These are phyloP conservation scores for Tulasnella sp. DNA, from an alignment of 768 basidiomycete genomes.

Conservation along the genomic window DNA sequence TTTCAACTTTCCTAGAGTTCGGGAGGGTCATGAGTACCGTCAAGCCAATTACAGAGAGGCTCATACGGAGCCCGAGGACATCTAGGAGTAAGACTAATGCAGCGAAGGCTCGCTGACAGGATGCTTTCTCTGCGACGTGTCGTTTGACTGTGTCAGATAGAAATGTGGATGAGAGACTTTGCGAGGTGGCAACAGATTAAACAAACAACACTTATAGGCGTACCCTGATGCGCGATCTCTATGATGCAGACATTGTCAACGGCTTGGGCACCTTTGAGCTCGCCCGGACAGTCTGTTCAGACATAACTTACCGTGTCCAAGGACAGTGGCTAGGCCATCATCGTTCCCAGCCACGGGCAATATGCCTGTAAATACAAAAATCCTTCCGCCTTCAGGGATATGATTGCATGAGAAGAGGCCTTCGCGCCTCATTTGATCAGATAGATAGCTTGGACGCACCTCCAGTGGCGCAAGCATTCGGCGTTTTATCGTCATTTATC, in stretches of 20 bases:
- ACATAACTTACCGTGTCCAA: constrained; percentile 60
- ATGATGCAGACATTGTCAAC: neutral
- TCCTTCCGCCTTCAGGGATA: constrained; percentile 41
- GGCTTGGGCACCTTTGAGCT: no score
- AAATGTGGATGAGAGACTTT: neutral
- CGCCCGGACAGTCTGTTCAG: neutral
- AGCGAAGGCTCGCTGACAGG: constrained; percentile 34
- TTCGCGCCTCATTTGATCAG: neutral
- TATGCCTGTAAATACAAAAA: constrained; percentile 86
- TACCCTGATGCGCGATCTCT: constrained; percentile 70
- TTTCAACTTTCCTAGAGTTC: constrained; percentile 71
- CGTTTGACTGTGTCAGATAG: constrained; percentile 36
- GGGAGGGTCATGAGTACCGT: constrained; percentile 50
- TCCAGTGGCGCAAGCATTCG: constrained; percentile 71
- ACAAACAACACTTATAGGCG: constrained; percentile 17
- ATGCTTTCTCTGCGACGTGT: constrained; percentile 41
- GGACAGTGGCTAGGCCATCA: constrained; percentile 70
- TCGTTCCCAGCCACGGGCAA: constrained; percentile 67
- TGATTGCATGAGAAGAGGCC: neutral
- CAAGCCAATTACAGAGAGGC: constrained; percentile 31
- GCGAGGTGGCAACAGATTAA: no score
- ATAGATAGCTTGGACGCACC: constrained; percentile 35
- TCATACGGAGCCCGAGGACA: constrained; percentile 42
- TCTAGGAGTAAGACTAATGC: constrained; percentile 35
- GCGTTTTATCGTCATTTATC: constrained; percentile 53